Base-by-base conservation (phyloP, 257 asterid genomes). In the Nicotiana sylvestris region DNA sequence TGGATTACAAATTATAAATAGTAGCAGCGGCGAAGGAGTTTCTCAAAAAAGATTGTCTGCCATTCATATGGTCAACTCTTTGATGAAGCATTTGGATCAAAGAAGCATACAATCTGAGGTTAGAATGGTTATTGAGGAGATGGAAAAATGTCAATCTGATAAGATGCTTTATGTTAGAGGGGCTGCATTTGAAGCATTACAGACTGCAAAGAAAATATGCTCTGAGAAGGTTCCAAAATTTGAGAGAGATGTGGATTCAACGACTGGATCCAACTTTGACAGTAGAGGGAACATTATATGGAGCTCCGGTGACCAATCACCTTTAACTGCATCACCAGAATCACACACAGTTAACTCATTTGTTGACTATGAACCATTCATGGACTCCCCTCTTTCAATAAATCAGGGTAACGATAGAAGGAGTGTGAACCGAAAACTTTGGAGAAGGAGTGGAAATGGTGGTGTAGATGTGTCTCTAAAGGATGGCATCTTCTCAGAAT, bases 181-280 rank as follows among this genome's bases (percentile, higher is more conserved):
- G 76, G 99, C 99, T 85, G 99, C 98, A 84, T 94, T 90, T 86
- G 99, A 94, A 91, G 93, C 95, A 27, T 69, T 93, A 55, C 98
- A 91, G 83, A 86, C 86, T 55, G 99, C 97, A 77, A 90, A 86
- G 88, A 93, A 85, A 83, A 92, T 94, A 51, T 87, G 78, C 69
- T 80, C 84, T 18, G 96, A 90, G 35, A 89, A 85, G 76, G 87
- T 91, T 67, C 84, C 88, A 21, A 88, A 88, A 82, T 37, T 77
- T 79, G 98, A 90, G 76, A 89, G 88, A 80, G 93, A 88, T 57
- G 78, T 68, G n/a, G 84, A 85, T 84, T 85, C 93, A 76, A 81
- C 83, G 18, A 87, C 91, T 37, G 87, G 90, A 77, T 89, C 95
- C 81, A 92, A 89, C 86, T 81, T 81, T 78, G 88, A 84, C 29